Evolutionary conservation across 306 rosid species (phyloP), one percentile per base, ranked within the genome.

Genomic region (Cicer cuneatum): DNA sequence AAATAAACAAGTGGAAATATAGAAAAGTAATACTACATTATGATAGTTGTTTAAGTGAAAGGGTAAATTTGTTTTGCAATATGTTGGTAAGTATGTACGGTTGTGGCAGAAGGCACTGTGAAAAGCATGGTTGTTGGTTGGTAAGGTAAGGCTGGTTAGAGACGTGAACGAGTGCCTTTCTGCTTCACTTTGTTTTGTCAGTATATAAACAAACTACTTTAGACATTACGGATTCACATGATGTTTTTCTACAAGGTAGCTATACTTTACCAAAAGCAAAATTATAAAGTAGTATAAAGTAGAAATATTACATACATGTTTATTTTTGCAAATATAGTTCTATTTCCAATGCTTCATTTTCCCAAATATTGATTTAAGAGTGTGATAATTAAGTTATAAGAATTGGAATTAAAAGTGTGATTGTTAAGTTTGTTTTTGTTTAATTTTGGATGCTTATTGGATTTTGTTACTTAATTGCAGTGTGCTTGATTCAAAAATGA

Each of bases 401-500:
- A 29, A 47, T 7, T 40, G n/a, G 60, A 5, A 14, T 74, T 48
- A 58, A 58, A 43, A 72, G 45, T 18, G 7, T 46, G 42, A 52
- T 75, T 40, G 66, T 33, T 49, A 49, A 16, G 10, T 81, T 29
- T 13, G 53, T 4, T 12, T 57, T 74, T 56, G 64, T 8, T 40
- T 72, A 18, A 18, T 9, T 53, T 60, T 74, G 56, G 37, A 53
- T 66, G 63, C 14, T 80, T 6, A 69, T 74, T 54, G 64, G n/a
- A 75, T 47, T 10, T 83, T 78, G 8, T 12, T 12, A 63, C 71
- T 86, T 9, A 46, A 49, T 69, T 79, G 82, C 88, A 92, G 96
- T 85, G 83, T 86, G 18, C 83, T 73, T 38, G 95, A 90, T 80
- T 84, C 92, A 49, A 95, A 83, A 74, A 72, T 78, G 74, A 70